phyloP scores from a whole-genome alignment of 305 asterid species.

The Nicotiana rustica region DNA sequence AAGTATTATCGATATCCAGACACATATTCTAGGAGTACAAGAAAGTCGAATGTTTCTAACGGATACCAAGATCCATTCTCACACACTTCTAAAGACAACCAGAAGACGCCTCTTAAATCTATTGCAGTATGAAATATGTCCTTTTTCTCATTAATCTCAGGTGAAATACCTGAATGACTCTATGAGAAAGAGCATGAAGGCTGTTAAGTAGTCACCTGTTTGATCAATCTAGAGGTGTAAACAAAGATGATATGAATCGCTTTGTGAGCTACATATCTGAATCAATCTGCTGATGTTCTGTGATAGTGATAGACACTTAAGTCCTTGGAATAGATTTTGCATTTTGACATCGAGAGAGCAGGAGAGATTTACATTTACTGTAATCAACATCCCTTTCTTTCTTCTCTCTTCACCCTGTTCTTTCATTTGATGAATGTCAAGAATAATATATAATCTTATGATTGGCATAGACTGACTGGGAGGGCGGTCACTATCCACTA shows the following conservation, averaged over 20 bases:
- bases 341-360: conserved; percentile 19
- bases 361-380: background rate
- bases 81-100: background rate
- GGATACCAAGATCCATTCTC: background rate
- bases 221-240: conserved; percentile 25
- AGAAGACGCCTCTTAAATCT: background rate
- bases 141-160: background rate
- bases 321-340: background rate
- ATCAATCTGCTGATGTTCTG: background rate
- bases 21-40: background rate
- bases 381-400: conserved; percentile 20
- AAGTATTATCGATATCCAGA: background rate
- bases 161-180: conserved; percentile 6
- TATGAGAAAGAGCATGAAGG: background rate
- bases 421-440: conserved; percentile 16
- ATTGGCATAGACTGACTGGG: conserved; percentile 61
- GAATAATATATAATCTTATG: conserved; percentile 21
- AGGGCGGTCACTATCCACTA: conserved; percentile 60
- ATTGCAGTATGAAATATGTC: background rate
- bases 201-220: background rate
- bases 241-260: background rate
- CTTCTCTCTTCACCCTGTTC: conserved; percentile 1
- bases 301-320: background rate
- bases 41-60: background rate
- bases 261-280: conserved; percentile 9